A percentile compares a stretch with the other conserved stretches of the same genome.
Evolutionary conservation across 331 rosid genomes (phyloP).

Genomic region (Prunus yedoensis): DNA sequence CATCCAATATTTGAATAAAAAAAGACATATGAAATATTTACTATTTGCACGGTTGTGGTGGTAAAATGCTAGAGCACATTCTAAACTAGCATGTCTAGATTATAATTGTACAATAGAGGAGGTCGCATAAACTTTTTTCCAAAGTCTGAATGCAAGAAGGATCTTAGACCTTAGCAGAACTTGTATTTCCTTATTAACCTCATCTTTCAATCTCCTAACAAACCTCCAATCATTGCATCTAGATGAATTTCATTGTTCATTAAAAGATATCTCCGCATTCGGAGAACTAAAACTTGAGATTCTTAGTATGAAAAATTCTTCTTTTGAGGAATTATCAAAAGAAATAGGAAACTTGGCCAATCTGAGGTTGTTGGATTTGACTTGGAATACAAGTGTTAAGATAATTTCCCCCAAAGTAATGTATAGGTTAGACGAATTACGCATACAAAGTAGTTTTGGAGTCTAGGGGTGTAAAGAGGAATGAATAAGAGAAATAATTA

Average conservation of each 20-base stretch:
- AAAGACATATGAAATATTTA: no score
- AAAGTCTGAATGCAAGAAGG: not conserved
- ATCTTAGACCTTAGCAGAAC: not conserved
- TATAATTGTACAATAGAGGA: not conserved
- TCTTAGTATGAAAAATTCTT: not conserved
- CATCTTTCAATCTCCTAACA: not conserved
- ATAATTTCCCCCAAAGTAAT: not conserved
- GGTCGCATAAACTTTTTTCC: not conserved
- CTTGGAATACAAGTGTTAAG: not conserved
- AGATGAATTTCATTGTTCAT: not conserved
- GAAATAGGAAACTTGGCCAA: not conserved
- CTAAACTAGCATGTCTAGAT: not conserved
- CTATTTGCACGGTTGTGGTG: no score
- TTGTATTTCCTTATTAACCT: not conserved
- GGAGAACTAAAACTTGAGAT: not conserved
- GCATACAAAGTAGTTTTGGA: constrained; percentile 6
- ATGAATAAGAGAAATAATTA: not conserved
- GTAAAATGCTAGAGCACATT: no score
- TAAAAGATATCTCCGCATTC: not conserved
- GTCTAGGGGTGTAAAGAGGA: not conserved
- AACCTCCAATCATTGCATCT: not conserved
- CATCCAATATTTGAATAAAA: no score
- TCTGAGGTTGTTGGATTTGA: not conserved
- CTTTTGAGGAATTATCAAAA: not conserved
- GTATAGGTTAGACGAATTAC: not conserved